Evolutionary conservation across 768 basidiomycete species (phyloP), one percentile per base, ranked within the genome.

Genomic region (Vararia minispora): DNA sequence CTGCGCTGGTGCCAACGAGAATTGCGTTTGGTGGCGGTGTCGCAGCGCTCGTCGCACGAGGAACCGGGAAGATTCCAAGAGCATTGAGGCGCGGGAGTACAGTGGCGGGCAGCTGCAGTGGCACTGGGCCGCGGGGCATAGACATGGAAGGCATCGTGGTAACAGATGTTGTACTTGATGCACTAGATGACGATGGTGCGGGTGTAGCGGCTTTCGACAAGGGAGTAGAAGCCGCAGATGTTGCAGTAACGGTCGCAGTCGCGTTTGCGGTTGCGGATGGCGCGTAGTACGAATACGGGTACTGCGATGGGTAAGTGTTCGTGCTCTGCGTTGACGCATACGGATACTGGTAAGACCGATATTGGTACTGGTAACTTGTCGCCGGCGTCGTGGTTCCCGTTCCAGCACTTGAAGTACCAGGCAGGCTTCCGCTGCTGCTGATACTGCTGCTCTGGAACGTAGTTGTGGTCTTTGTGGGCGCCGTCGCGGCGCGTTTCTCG

Each of bases 51-150:
- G 76, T 68, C 10, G 67, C 54, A 12, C 67, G 67, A 2, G 80
- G 71, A 21, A 86, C 66, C 10, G 85, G 84, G 6, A 76, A 63
- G 45, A 88, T 87, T 8, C 83, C 84, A 24, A 86, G 63, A 0
- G 75, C 70, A 38, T 79, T 72, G 8, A 88, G 62, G n/a, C 67
- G 65, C 14, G 62, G 54, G n/a, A 74, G 58, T 4, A 68, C 68
- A 9, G 66, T 61, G 2, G 79, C 73, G 13, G 84, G 81, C 23
- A 89, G 63, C 42, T 84, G 76, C 0, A 88, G 76, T 3, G 85
- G 81, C 33, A 72, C 66, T 11, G 68, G 46, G 24, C 37, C 38
- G 18, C 33, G 28, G 3, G 20, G 17, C 11, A 23, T 29, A 5
- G 35, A n/a, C 14, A 25, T 7, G 11, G 41, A 39, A 16, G 11